Percentiles rank a stretch among this genome's conserved stretches.
phyloP scores from a whole-genome alignment of 2,329 filamentous ascomycete species.

The Fusarium graminum region DNA sequence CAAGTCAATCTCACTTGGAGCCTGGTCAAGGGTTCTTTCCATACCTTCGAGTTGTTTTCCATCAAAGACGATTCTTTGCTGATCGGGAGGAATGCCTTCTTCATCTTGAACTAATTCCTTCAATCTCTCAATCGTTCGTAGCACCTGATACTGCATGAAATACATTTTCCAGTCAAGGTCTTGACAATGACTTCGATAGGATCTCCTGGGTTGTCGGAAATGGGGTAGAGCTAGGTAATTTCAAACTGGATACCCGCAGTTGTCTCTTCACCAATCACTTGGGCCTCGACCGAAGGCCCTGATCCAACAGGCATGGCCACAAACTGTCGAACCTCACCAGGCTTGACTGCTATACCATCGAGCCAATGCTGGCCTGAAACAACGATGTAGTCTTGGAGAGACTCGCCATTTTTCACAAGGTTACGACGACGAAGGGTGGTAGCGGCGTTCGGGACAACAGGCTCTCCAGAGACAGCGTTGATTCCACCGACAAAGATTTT shows the following conservation, averaged over 20 bases:
- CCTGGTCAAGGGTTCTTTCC: too few species aligned
- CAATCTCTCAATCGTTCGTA: too few species aligned
- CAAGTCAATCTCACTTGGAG: too few species aligned
- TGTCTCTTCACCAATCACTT: background rate
- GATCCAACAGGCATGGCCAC: background rate
- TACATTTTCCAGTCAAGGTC: too few species aligned
- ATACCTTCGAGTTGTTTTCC: background rate
- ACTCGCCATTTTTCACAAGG: background rate
- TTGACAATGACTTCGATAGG: too few species aligned
- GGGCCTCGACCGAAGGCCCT: background rate
- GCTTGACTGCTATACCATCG: background rate
- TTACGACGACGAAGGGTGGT: background rate
- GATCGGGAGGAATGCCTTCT: too few species aligned
- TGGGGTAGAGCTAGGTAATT: too few species aligned
- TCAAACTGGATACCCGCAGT: constrained; percentile 7
- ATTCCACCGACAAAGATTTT: constrained; percentile 1
- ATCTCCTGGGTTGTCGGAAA: too few species aligned
- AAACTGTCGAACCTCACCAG: background rate
- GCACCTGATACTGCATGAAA: too few species aligned
- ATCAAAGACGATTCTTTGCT: background rate
- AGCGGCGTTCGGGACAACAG: rapidly evolving
- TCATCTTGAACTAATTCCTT: too few species aligned
- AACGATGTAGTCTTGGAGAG: constrained; percentile 1
- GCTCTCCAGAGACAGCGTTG: constrained; percentile 10
- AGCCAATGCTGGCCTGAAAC: background rate